Conservation (phyloP, 2,329 filamentous ascomycete species). For the Cryoendolithus antarcticus region DNA sequence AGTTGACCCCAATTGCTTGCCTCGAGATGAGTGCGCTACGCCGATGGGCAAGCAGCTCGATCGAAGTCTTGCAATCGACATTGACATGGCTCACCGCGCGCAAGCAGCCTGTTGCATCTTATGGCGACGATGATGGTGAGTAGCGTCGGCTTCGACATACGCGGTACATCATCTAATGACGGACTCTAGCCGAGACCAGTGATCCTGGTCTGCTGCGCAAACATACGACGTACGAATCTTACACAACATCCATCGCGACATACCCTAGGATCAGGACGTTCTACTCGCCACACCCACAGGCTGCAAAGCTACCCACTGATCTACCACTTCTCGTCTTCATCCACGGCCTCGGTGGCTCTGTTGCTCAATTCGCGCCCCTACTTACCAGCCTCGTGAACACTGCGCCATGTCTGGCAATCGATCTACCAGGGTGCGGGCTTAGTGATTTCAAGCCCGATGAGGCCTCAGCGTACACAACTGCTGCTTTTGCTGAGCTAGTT, state of each 20-base stretch:
- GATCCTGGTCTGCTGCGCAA: conserved; percentile 74
- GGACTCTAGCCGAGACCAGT: conserved; percentile 30
- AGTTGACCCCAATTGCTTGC: too few relatives aligned
- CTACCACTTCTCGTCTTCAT: conserved; percentile 81
- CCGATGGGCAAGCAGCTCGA: too few relatives aligned
- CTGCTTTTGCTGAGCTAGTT: conserved; percentile 64
- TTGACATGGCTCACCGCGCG: too few relatives aligned
- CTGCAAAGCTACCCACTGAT: conserved; percentile 62
- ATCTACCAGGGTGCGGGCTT: conserved; percentile 78
- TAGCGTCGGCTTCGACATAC: too few relatives aligned
- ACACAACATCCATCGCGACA: conserved; percentile 55
- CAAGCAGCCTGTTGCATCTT: too few relatives aligned
- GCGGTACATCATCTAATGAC: too few relatives aligned
- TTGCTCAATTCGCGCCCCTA: conserved; percentile 74
- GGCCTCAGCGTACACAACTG: conserved; percentile 69
- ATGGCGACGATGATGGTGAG: too few relatives aligned
- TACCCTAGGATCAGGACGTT: conserved; percentile 75
- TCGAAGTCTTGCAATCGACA: too few relatives aligned
- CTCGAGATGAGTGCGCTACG: too few relatives aligned
- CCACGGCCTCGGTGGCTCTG: conserved; percentile 84
- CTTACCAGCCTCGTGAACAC: conserved; percentile 71
- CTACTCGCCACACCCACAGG: conserved; percentile 68
- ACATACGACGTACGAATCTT: conserved; percentile 58
- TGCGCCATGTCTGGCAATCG: conserved; percentile 74
- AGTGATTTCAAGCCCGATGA: conserved; percentile 59